Percentiles rank a stretch among this genome's conserved stretches.
These are phyloP conservation scores for Paraphaeosphaeria sporulosa DNA, from an alignment of 2,329 filamentous ascomycete species.

Conservation along the genomic window DNA sequence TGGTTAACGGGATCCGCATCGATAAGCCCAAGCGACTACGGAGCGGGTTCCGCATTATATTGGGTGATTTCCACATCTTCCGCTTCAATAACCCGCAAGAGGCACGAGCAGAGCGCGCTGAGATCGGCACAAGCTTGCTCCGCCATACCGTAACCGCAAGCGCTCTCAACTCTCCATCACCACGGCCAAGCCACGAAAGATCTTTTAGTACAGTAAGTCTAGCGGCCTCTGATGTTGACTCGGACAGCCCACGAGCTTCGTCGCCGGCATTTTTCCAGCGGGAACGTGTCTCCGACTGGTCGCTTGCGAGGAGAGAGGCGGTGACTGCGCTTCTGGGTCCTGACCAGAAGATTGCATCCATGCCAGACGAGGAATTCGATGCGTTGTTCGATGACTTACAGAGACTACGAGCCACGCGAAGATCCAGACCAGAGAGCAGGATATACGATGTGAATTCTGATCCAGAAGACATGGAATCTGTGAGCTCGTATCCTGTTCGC, in stretches of 20 bases:
- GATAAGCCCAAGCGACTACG: conserved; percentile 84
- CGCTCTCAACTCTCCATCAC: conserved; percentile 69
- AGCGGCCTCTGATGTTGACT: conserved; percentile 77
- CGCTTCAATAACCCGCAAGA: conserved; percentile 98
- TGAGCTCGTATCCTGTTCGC: conserved; percentile 83
- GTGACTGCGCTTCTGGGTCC: conserved; percentile 86
- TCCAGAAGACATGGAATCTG: conserved; percentile 83
- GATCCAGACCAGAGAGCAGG: conserved; percentile 67
- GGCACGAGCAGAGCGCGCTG: conserved; percentile 88
- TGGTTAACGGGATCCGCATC: conserved; percentile 95
- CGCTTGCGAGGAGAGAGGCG: conserved; percentile 90
- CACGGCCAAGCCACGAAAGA: conserved; percentile 75
- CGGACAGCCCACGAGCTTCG: conserved; percentile 74
- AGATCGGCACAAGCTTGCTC: conserved; percentile 77
- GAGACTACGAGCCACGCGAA: conserved; percentile 82
- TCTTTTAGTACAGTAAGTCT: conserved; percentile 71
- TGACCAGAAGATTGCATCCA: conserved; percentile 87
- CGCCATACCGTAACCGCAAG: conserved; percentile 78
- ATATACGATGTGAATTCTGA: conserved; percentile 64
- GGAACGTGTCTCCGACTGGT: conserved; percentile 91
- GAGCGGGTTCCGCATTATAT: conserved; percentile 92
- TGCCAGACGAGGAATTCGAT: conserved; percentile 95
- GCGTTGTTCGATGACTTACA: conserved; percentile 94
- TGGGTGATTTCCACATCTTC: conserved; percentile 99
- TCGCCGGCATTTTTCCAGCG: conserved; percentile 75